Percentiles rank a stretch among this genome's conserved stretches.
Evolutionary conservation across 78 protist genomes (phyloP).

Genomic region (Tieghemostelium lacteum): DNA sequence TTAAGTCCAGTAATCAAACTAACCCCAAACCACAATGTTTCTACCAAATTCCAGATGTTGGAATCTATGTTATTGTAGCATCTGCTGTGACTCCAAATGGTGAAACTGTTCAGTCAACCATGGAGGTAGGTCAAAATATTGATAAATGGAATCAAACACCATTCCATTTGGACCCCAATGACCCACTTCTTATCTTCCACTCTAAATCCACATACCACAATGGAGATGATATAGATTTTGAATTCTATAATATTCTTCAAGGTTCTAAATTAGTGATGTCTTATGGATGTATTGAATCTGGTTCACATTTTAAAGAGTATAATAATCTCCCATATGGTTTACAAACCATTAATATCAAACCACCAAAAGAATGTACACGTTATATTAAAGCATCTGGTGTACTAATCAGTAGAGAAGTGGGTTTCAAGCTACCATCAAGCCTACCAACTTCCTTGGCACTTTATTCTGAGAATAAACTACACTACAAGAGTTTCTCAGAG

Average conservation of each 20-base stretch:
- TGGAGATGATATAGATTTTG: background rate
- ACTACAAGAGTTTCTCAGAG: background rate
- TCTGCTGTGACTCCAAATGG: constrained; percentile 5
- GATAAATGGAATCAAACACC: background rate
- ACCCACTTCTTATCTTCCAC: background rate
- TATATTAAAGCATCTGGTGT: background rate
- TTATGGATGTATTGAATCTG: constrained; percentile 8
- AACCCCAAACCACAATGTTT: constrained; percentile 1
- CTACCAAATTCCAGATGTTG: background rate
- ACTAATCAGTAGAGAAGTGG: background rate
- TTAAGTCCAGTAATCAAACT: background rate
- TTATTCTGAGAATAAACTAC: background rate
- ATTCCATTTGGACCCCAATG: background rate
- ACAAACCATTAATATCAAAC: background rate
- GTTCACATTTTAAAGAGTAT: background rate
- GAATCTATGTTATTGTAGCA: constrained; percentile 2
- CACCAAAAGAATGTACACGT: background rate
- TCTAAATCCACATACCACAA: background rate
- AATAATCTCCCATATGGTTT: background rate
- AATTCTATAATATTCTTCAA: constrained; percentile 9
- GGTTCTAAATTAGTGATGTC: background rate
- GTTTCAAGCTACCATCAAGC: background rate
- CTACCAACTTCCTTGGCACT: background rate
- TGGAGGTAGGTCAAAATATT: background rate
- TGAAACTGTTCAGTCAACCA: background rate